A percentile compares a stretch with the other conserved stretches of the same genome.
Conservation (phyloP, 1,139 yeast species). For the Pichia sp. region DNA sequence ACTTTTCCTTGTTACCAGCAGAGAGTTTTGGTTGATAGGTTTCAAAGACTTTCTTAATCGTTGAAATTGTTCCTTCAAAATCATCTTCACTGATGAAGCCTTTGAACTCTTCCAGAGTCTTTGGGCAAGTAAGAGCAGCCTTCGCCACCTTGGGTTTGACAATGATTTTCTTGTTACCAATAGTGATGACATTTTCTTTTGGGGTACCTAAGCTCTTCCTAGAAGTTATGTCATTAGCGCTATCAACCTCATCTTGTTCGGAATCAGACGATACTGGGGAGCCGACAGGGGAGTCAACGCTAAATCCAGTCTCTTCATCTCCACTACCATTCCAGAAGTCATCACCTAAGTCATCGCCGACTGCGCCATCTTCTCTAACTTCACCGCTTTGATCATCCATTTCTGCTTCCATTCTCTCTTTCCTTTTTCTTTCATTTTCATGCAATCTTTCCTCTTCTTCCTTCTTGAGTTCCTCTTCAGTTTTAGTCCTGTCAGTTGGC, state of each 20-base stretch:
- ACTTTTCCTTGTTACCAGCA: constrained; percentile 72
- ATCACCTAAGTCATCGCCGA: constrained; percentile 63
- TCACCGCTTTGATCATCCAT: constrained; percentile 56
- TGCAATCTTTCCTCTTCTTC: constrained; percentile 64
- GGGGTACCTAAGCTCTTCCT: too few species aligned
- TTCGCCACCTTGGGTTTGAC: constrained; percentile 12
- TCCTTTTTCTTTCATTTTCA: constrained; percentile 68
- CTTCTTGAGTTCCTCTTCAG: constrained; percentile 71
- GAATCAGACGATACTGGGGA: constrained; percentile 16
- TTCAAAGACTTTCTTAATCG: constrained; percentile 50
- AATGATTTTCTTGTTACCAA: constrained; percentile 26
- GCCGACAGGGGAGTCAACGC: constrained; percentile 7
- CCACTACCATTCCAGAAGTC: constrained; percentile 52
- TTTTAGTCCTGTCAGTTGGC: constrained; percentile 95
- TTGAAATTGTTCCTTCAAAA: constrained; percentile 37
- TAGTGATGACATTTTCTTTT: constrained; percentile 21
- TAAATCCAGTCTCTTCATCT: constrained; percentile 37
- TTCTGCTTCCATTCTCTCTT: constrained; percentile 77
- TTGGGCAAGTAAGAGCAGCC: constrained; percentile 44
- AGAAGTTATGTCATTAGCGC: too few species aligned
- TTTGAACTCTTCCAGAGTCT: constrained; percentile 46
- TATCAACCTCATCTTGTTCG: constrained; percentile 22
- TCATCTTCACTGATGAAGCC: constrained; percentile 24
- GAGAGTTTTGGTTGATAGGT: constrained; percentile 71
- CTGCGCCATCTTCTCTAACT: constrained; percentile 27